Conservation (phyloP, 2,329 filamentous ascomycete species). For the Massarina eburnea region DNA sequence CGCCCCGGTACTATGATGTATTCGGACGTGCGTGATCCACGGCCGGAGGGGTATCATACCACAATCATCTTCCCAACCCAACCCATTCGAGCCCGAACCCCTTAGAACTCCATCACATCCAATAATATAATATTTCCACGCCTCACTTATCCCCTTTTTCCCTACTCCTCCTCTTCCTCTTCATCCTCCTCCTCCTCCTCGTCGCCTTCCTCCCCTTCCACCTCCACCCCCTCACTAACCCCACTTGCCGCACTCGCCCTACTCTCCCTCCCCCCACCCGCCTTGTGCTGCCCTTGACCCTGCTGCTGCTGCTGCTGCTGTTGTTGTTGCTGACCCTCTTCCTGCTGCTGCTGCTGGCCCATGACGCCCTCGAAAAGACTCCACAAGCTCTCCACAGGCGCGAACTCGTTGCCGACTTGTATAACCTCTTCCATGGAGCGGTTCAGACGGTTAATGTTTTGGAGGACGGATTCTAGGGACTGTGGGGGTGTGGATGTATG, state of each 20-base stretch:
- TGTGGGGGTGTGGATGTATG: constrained; percentile 26
- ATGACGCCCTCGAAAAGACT: constrained; percentile 96
- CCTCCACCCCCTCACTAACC: constrained; percentile 2
- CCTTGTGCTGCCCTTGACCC: constrained; percentile 17
- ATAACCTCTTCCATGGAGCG: constrained; percentile 89
- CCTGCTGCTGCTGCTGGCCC: constrained; percentile 61
- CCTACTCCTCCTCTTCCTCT: not conserved
- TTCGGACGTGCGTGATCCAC: too few relatives aligned
- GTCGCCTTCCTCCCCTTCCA: constrained; percentile 3
- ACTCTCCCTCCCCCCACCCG: constrained; percentile 6
- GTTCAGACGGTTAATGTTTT: constrained; percentile 95
- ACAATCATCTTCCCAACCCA: too few relatives aligned
- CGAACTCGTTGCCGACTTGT: constrained; percentile 93
- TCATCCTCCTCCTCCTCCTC: not conserved
- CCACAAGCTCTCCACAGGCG: constrained; percentile 96
- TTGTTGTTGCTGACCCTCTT: too few relatives aligned
- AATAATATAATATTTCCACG: too few relatives aligned
- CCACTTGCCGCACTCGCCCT: constrained; percentile 13
- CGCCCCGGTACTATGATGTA: too few relatives aligned
- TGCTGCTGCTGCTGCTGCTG: constrained; percentile 13
- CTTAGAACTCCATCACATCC: too few relatives aligned
- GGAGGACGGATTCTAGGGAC: constrained; percentile 84
- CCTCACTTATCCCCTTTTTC: not conserved
- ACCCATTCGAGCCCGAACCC: not conserved
- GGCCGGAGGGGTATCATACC: too few relatives aligned